A percentile compares a stretch with the other conserved stretches of the same genome.
phyloP scores from a whole-genome alignment of 441 rosid genomes.

The Syzygium syzygioides region DNA sequence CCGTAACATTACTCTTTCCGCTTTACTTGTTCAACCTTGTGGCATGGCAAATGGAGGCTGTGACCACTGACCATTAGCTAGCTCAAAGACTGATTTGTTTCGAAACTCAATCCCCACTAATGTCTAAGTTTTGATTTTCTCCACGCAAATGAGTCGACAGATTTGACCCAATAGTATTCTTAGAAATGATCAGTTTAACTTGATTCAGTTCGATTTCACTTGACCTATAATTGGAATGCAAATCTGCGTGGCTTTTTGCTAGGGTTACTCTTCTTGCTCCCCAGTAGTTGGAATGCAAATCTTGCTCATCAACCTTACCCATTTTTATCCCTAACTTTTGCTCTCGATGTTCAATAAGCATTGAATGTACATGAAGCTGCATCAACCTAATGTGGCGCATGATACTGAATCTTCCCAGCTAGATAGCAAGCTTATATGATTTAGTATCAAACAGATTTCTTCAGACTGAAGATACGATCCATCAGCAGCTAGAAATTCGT shows the following conservation, averaged over 20 bases:
- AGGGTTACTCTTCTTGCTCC: not conserved
- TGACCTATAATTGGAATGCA: not conserved
- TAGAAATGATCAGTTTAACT: not conserved
- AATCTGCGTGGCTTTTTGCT: not conserved
- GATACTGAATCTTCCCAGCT: not conserved
- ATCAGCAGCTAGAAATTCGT: constrained; percentile 14
- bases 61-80: not conserved
- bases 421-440: constrained; percentile 6
- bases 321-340: not conserved
- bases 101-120: not conserved
- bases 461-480: constrained; percentile 1
- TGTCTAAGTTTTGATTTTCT: not conserved
- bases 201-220: not conserved
- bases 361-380: not conserved
- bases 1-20: not conserved
- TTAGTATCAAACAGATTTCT: not conserved
- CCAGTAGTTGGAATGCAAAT: not conserved
- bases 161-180: not conserved
- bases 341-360: not conserved
- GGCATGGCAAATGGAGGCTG: not conserved
- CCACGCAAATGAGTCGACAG: not conserved
- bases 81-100: not conserved
- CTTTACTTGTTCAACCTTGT: not conserved
- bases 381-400: not conserved
- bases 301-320: not conserved